A percentile compares a stretch with the other conserved stretches of the same genome.
phyloP scores from a whole-genome alignment of 2,329 filamentous ascomycete species.

The Aspergillus melleus region DNA sequence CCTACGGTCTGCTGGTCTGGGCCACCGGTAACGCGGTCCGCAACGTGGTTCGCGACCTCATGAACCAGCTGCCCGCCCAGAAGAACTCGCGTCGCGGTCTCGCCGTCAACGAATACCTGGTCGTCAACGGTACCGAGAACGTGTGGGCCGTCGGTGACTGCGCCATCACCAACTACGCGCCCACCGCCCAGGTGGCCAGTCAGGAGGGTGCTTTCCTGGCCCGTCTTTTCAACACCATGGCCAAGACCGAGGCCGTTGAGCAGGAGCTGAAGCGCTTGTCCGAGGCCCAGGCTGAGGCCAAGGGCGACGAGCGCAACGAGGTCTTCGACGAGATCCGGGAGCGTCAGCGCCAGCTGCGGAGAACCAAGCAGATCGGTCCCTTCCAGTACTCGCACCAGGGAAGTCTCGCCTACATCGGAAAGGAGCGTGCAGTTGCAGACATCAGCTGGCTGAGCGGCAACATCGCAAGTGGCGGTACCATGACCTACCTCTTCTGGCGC shows the following conservation, averaged over 20 bases:
- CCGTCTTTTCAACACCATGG: slow-evolving; percentile 98
- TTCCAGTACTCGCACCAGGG: slow-evolving; percentile 99
- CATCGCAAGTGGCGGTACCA: slow-evolving; percentile 84
- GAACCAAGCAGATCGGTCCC: slow-evolving; percentile 91
- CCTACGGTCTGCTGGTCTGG: slow-evolving; percentile 96
- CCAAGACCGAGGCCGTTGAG: slow-evolving; percentile 85
- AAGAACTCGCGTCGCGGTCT: slow-evolving; percentile 93
- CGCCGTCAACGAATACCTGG: slow-evolving; percentile 96
- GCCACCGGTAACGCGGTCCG: slow-evolving; percentile 95
- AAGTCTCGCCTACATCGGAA: slow-evolving; percentile 94
- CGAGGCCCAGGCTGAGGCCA: slow-evolving; percentile 65
- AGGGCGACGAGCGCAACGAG: slow-evolving; percentile 59
- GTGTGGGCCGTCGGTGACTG: slow-evolving; percentile 99
- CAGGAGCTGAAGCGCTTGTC: slow-evolving; percentile 69
- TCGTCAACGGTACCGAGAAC: slow-evolving; percentile 94
- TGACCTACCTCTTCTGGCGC: slow-evolving; percentile 98
- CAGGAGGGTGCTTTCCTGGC: slow-evolving; percentile 96
- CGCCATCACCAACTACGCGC: slow-evolving; percentile 94
- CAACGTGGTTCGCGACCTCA: slow-evolving; percentile 85
- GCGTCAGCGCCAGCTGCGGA: slow-evolving; percentile 80
- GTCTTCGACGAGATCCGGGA: slow-evolving; percentile 76
- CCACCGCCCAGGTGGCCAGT: slow-evolving; percentile 92
- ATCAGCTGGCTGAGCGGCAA: slow-evolving; percentile 97
- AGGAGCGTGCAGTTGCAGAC: slow-evolving; percentile 95
- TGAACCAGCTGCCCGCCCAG: slow-evolving; percentile 88